These are phyloP conservation scores for Kodamaea plutei DNA, from an alignment of 1,139 yeast genomes.

Conservation along the genomic window DNA sequence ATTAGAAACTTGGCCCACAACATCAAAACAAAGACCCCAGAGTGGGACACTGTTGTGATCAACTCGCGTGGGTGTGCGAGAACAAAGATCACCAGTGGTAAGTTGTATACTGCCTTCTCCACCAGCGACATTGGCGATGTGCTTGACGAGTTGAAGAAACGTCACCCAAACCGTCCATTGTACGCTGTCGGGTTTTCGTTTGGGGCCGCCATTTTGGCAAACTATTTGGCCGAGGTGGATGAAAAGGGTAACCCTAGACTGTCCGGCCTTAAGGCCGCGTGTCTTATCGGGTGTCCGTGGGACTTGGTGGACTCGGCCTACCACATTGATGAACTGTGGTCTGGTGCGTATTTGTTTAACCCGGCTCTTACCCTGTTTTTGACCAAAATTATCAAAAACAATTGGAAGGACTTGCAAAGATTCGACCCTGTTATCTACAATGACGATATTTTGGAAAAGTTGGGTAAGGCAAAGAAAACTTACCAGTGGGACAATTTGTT, in stretches of 20 bases:
- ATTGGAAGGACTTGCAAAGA: conserved; percentile 48
- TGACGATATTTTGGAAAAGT: conserved; percentile 29
- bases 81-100: conserved; percentile 70
- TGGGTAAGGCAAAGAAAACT: conserved; percentile 33
- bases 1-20: conserved; percentile 59
- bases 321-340: conserved; percentile 47
- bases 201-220: conserved; percentile 58
- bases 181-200: conserved; percentile 81
- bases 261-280: conserved; percentile 60
- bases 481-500: conserved; percentile 64
- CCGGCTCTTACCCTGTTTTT: conserved; percentile 67
- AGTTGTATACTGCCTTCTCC: conserved; percentile 69
- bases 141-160: conserved; percentile 45
- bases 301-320: conserved; percentile 37
- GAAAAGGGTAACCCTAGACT: conserved; percentile 15
- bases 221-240: conserved; percentile 49
- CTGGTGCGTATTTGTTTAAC: conserved; percentile 61
- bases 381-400: conserved; percentile 57
- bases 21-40: conserved; percentile 21
- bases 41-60: conserved; percentile 64
- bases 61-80: conserved; percentile 88
- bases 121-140: conserved; percentile 69
- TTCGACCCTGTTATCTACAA: conserved; percentile 31
- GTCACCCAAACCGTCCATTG: conserved; percentile 69
- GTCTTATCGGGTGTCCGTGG: conserved; percentile 39